phyloP scores from a whole-genome alignment of 225 moss, liverwort and hornwort species.

The Marchantia polymorpha region DNA sequence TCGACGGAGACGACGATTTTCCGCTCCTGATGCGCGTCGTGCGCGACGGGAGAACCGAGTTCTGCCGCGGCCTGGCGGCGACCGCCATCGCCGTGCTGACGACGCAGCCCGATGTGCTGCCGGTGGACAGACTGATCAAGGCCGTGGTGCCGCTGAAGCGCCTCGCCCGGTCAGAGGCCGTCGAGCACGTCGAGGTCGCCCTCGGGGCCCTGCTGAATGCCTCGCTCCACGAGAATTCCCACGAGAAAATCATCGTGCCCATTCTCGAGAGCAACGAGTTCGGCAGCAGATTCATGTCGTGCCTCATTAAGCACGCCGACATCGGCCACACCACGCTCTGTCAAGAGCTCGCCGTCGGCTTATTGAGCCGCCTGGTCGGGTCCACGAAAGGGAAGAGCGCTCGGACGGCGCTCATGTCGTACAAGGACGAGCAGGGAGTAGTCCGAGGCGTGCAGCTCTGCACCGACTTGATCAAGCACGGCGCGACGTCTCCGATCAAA shows the following conservation, averaged over 20 bases:
- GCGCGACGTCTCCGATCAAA: slow-evolving; percentile 32
- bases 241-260: slow-evolving; percentile 17
- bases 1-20: slow-evolving; percentile 21
- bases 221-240: slow-evolving; percentile 21
- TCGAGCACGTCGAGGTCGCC: slow-evolving; percentile 37
- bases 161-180: slow-evolving; percentile 24
- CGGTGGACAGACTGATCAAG: slow-evolving; percentile 4
- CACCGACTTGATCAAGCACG: slow-evolving; percentile 30
- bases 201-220: slow-evolving; percentile 42
- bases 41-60: slow-evolving; percentile 30
- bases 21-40: slow-evolving; percentile 32
- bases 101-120: slow-evolving; percentile 9
- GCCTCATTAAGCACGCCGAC: slow-evolving; percentile 23
- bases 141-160: slow-evolving; percentile 41
- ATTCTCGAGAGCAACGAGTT: slow-evolving; percentile 17
- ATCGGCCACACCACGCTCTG: slow-evolving; percentile 29
- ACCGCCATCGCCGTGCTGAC: slow-evolving; percentile 39
- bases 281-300: slow-evolving; percentile 16
- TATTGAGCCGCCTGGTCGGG: slow-evolving; percentile 34
- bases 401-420: slow-evolving; percentile 5
- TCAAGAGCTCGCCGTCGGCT: slow-evolving; percentile 39
- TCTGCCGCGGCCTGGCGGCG: slow-evolving; percentile 38
- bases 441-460: slow-evolving; percentile 19
- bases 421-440: neutral
- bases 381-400: slow-evolving; percentile 6